phyloP scores from a whole-genome alignment of 805 yeast genomes.

The Ogataea chonburiensis region DNA sequence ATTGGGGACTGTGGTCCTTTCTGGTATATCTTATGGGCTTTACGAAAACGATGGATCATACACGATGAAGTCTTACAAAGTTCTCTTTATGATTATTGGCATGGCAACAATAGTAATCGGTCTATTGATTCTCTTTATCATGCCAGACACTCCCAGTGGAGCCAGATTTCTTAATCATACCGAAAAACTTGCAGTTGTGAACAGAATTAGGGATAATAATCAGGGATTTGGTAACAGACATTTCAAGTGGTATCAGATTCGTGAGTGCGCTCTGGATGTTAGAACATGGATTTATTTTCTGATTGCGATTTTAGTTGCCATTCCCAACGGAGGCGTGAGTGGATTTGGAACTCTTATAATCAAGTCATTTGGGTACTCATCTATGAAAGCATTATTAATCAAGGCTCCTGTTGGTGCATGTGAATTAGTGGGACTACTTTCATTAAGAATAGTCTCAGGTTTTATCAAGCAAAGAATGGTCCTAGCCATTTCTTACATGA shows the following conservation, averaged over 20 bases:
- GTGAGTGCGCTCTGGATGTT: conserved; percentile 22
- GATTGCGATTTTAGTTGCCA: conserved; percentile 29
- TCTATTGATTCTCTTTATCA: conserved; percentile 34
- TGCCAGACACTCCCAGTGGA: conserved; percentile 53
- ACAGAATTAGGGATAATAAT: conserved; percentile 23
- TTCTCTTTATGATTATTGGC: conserved; percentile 55
- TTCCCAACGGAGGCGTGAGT: conserved; percentile 41
- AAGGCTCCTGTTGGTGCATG: conserved; percentile 30
- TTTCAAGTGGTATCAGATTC: conserved; percentile 25
- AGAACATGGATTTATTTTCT: conserved; percentile 46
- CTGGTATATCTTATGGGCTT: conserved; percentile 34
- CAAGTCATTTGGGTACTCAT: conserved; percentile 24
- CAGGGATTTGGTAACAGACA: conserved; percentile 26
- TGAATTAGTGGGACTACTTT: conserved; percentile 34
- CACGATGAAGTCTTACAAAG: conserved; percentile 43
- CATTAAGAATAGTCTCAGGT: conserved; percentile 29
- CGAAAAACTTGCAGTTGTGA: conserved; percentile 37
- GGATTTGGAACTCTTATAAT: conserved; percentile 42
- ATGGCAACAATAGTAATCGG: conserved; percentile 44
- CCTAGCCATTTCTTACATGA: conserved; percentile 21
- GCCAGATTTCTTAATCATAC: conserved; percentile 40
- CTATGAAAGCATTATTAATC: conserved; percentile 25
- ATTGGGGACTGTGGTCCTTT: conserved; percentile 49
- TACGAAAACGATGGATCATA: conserved; percentile 30
- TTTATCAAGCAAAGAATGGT: conserved; percentile 27